Evolutionary conservation across 306 rosid species (phyloP).

Genomic region (Cicer arietinum): DNA sequence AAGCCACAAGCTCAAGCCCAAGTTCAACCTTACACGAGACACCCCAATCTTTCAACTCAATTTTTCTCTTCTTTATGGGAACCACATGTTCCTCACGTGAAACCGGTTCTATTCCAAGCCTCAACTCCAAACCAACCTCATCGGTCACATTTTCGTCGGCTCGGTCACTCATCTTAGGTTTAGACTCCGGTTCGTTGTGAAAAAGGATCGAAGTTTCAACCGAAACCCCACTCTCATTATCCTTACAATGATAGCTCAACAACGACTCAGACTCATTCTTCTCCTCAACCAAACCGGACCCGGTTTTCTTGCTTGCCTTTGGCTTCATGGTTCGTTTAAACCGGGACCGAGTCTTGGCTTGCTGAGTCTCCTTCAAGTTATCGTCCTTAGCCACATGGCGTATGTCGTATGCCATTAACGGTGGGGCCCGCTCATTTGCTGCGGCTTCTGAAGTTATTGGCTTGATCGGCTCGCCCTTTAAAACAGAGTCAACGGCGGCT

Average conservation of each 20-base stretch:
- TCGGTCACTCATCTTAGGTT: conserved; percentile 11
- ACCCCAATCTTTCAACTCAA: conserved; percentile 32
- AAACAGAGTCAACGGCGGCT: conserved; percentile 89
- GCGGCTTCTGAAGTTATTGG: conserved; percentile 79
- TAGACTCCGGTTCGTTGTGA: conserved; percentile 50
- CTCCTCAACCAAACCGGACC: not conserved
- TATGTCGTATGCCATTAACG: conserved; percentile 79
- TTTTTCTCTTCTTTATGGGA: conserved; percentile 78
- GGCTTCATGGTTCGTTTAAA: conserved; percentile 54
- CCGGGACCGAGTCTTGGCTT: conserved; percentile 62
- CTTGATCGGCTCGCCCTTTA: conserved; percentile 76
- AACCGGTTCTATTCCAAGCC: conserved; percentile 67
- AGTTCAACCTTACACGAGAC: conserved; percentile 31
- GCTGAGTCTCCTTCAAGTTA: conserved; percentile 46
- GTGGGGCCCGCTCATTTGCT: conserved; percentile 65
- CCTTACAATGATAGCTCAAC: conserved; percentile 72
- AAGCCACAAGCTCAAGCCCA: conserved; percentile 57
- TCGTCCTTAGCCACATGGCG: conserved; percentile 87
- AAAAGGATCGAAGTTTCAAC: conserved; percentile 53
- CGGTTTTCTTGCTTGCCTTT: conserved; percentile 32
- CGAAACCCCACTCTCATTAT: conserved; percentile 69
- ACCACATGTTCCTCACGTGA: conserved; percentile 60
- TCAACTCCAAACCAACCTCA: conserved; percentile 74
- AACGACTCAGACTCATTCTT: conserved; percentile 63
- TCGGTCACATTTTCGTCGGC: conserved; percentile 37